A percentile compares a stretch with the other conserved stretches of the same genome.
phyloP scores from a whole-genome alignment of 176 grass and related monocot species.

The Ampelocalamus luodianensis region DNA sequence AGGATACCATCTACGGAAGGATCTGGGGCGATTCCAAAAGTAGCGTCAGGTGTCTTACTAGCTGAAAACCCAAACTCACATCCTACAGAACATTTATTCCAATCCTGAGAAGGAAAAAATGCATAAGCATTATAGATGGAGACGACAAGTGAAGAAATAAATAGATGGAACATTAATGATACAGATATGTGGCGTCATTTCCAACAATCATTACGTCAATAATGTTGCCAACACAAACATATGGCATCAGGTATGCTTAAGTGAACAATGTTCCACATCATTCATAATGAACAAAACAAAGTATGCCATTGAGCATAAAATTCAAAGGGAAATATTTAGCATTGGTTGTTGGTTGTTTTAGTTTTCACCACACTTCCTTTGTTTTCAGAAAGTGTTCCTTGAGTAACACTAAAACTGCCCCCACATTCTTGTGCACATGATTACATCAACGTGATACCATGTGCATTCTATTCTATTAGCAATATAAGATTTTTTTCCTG shows the following conservation, averaged over 20 bases:
- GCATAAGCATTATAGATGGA: slow-evolving; percentile 29
- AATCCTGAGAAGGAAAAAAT: slow-evolving; percentile 68
- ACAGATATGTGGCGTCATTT: neutral
- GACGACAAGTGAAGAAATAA: slow-evolving; percentile 10
- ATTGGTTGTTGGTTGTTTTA: neutral
- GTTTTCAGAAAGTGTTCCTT: slow-evolving; percentile 3
- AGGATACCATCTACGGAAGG: slow-evolving; percentile 60
- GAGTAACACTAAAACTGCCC: neutral
- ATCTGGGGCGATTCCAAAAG: slow-evolving; percentile 70
- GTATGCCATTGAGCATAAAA: neutral
- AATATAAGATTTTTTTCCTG: neutral
- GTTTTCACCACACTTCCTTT: neutral
- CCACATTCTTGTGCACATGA: neutral
- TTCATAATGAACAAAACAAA: slow-evolving; percentile 32
- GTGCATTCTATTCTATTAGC: neutral
- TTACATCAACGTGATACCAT: neutral
- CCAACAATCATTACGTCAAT: slow-evolving; percentile 4
- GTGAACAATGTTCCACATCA: neutral
- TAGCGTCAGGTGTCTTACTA: slow-evolving; percentile 83
- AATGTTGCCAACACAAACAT: neutral
- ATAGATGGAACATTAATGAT: neutral
- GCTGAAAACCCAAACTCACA: slow-evolving; percentile 78
- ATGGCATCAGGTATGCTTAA: neutral
- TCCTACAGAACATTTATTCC: slow-evolving; percentile 73
- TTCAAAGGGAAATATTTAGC: neutral